Conservation (phyloP, 2,329 filamentous ascomycete genomes). For the Botrytis elliptica region DNA sequence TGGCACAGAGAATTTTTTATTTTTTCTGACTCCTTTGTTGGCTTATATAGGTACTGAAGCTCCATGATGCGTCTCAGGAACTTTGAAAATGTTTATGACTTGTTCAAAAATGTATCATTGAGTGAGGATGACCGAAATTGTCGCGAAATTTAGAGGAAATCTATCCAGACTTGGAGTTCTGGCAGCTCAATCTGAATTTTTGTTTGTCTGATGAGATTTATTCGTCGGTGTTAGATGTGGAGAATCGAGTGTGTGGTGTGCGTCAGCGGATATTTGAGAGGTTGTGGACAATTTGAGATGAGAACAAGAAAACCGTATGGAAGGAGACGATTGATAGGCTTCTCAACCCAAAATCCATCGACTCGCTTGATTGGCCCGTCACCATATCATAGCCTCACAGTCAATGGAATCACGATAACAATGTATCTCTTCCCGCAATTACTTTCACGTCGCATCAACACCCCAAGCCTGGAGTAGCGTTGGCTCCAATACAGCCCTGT, state of each 20-base stretch:
- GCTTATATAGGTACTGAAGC: not conserved
- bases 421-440: not conserved
- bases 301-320: not conserved
- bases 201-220: not conserved
- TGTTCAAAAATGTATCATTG: no score
- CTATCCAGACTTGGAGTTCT: not conserved
- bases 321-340: not conserved
- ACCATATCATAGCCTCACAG: no score
- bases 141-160: not conserved
- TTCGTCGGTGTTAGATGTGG: not conserved
- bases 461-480: not conserved
- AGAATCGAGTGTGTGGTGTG: no score
- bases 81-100: not conserved
- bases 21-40: not conserved
- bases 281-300: not conserved
- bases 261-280: not conserved
- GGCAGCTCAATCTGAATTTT: not conserved
- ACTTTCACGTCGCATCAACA: constrained; percentile 4
- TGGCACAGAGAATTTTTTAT: not conserved
- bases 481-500: constrained; percentile 1
- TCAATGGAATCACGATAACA: not conserved
- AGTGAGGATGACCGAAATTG: not conserved
- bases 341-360: not conserved
- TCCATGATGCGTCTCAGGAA: not conserved
- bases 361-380: not conserved